phyloP scores from a whole-genome alignment of 1,284 basidiomycete species.

The Apiotrichum siamense region DNA sequence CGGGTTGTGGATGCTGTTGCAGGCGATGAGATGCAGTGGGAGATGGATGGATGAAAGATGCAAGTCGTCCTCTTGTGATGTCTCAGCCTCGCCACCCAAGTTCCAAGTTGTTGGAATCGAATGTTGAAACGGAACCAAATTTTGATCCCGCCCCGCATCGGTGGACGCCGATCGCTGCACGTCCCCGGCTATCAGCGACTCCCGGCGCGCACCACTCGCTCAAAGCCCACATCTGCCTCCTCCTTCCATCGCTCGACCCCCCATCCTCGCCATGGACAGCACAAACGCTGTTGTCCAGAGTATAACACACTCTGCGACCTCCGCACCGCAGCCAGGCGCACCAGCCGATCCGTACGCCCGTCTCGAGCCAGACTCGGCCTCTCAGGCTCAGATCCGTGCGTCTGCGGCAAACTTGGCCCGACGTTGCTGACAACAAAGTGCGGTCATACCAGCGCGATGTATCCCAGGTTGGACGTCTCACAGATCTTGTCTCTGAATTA shows the following conservation, averaged over 20 bases:
- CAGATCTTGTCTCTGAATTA: conserved; percentile 68
- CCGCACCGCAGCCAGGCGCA: conserved; percentile 1
- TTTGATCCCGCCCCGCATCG: too few relatives aligned
- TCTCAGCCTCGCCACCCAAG: too few relatives aligned
- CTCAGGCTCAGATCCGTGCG: conserved; percentile 77
- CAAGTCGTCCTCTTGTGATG: too few relatives aligned
- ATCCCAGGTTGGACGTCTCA: conserved; percentile 66
- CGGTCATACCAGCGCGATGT: conserved; percentile 78
- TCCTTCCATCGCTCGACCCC: too few relatives aligned
- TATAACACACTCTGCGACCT: not conserved
- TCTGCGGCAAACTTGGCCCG: conserved; percentile 39
- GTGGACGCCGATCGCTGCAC: too few relatives aligned
- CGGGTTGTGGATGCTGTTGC: too few relatives aligned
- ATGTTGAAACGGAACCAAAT: too few relatives aligned
- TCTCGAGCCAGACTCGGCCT: conserved; percentile 30
- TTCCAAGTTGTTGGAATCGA: too few relatives aligned
- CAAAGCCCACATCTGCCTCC: too few relatives aligned
- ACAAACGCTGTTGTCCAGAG: conserved; percentile 9
- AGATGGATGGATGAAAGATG: too few relatives aligned
- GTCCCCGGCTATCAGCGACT: not conserved
- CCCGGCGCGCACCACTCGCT: not conserved
- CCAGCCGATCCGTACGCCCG: conserved; percentile 18
- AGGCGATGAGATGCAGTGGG: too few relatives aligned
- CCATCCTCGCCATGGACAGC: conserved; percentile 10
- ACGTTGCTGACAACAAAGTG: conserved; percentile 77